These are phyloP conservation scores for Eimeria falciformis DNA, from an alignment of 169 alveolate genomes.

Conservation along the genomic window DNA sequence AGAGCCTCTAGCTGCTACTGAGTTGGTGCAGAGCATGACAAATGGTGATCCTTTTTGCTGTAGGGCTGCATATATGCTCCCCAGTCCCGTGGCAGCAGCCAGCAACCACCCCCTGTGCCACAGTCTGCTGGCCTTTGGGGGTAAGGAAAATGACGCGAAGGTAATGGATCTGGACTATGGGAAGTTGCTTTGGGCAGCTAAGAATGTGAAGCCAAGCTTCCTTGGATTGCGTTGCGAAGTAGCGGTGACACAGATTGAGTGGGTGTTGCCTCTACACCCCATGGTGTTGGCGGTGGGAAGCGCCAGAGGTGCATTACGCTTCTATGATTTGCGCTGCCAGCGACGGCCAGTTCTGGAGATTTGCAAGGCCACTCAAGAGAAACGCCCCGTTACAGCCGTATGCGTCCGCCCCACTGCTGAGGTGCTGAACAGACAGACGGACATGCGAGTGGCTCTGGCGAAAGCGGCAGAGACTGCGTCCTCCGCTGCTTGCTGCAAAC, in stretches of 20 bases:
- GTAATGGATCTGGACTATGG: slow-evolving; percentile 67
- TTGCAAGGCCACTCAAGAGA: slow-evolving; percentile 52
- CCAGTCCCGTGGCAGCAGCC: slow-evolving; percentile 62
- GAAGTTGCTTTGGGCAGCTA: slow-evolving; percentile 60
- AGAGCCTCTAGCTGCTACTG: not conserved
- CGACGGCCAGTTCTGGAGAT: slow-evolving; percentile 73
- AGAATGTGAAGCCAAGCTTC: slow-evolving; percentile 71
- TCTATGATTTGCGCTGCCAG: slow-evolving; percentile 77
- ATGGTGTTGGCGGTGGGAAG: slow-evolving; percentile 75
- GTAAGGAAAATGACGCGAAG: slow-evolving; percentile 66
- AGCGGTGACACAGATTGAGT: slow-evolving; percentile 36
- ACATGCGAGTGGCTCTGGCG: slow-evolving; percentile 30
- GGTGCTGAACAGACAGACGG: slow-evolving; percentile 34
- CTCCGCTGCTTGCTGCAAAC: not conserved
- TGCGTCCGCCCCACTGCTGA: slow-evolving; percentile 62
- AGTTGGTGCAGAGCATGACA: not conserved
- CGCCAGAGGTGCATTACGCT: slow-evolving; percentile 69
- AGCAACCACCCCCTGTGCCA: slow-evolving; percentile 69
- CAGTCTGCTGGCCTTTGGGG: slow-evolving; percentile 73
- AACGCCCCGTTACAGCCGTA: slow-evolving; percentile 53
- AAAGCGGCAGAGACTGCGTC: slow-evolving; percentile 52
- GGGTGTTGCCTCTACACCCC: slow-evolving; percentile 75
- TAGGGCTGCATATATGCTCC: slow-evolving; percentile 58
- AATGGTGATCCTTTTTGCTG: not conserved
- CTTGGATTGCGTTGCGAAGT: slow-evolving; percentile 69